A percentile compares a stretch with the other conserved stretches of the same genome.
These are phyloP conservation scores for Pseudozyma tsukubaensis DNA, from an alignment of 1,284 basidiomycete genomes.

Conservation along the genomic window DNA sequence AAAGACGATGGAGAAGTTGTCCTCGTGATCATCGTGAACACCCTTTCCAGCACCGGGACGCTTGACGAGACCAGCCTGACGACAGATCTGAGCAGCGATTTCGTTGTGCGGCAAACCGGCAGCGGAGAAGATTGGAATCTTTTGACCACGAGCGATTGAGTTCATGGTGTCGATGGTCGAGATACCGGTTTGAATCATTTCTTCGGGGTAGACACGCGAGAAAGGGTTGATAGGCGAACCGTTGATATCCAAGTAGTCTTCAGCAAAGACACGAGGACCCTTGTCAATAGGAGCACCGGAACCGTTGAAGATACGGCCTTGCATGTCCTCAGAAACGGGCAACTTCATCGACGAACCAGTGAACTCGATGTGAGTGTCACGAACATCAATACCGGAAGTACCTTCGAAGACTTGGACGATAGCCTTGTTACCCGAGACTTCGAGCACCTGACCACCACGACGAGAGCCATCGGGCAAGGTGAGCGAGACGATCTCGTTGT, in stretches of 20 bases:
- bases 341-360: constrained; percentile 98
- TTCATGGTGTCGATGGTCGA: constrained; percentile 80
- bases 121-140: constrained; percentile 99
- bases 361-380: constrained; percentile 96
- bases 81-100: constrained; percentile 99
- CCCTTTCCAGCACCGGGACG: constrained; percentile 74
- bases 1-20: constrained; percentile 99
- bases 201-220: constrained; percentile 99
- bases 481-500: constrained; percentile 98
- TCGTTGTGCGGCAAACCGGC: constrained; percentile 99
- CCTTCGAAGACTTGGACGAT: constrained; percentile 99
- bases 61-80: constrained; percentile 96
- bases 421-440: constrained; percentile 98
- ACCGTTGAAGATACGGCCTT: constrained; percentile 99
- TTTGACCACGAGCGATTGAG: constrained; percentile 99
- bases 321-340: constrained; percentile 99
- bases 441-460: constrained; percentile 96
- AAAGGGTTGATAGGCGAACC: constrained; percentile 99
- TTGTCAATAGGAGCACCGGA: constrained; percentile 98
- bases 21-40: constrained; percentile 98
- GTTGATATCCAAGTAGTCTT: constrained; percentile 99
- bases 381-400: constrained; percentile 96
- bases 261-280: constrained; percentile 98
- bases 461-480: constrained; percentile 95
- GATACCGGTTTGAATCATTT: constrained; percentile 99